A percentile compares a stretch with the other conserved stretches of the same genome.
Evolutionary conservation across 192 early-diverging fungal genomes (phyloP).

Genomic region (Rhizoclosmatium globosum): DNA sequence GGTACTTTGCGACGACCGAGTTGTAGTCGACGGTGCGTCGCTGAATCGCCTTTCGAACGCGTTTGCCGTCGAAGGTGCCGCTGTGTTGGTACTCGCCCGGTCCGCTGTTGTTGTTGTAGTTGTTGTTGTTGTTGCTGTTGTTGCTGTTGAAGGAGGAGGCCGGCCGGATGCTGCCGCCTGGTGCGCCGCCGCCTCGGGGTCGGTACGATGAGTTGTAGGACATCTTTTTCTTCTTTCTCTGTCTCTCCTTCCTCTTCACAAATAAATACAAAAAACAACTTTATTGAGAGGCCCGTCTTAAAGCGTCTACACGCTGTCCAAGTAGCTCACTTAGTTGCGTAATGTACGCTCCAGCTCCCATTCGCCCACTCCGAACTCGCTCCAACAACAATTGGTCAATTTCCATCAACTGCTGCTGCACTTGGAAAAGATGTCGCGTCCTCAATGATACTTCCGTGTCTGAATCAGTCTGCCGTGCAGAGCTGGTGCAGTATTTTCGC

Average conservation of each 20-base stretch:
- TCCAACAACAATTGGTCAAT: slow-evolving; percentile 27
- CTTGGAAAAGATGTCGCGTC: not conserved
- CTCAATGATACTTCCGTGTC: not conserved
- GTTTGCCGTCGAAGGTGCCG: slow-evolving; percentile 71
- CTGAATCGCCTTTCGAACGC: slow-evolving; percentile 89
- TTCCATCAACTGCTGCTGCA: slow-evolving; percentile 27
- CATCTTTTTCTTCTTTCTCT: slow-evolving; percentile 5
- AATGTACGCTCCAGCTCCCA: slow-evolving; percentile 16
- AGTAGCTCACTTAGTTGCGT: slow-evolving; percentile 1
- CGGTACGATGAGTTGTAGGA: slow-evolving; percentile 1
- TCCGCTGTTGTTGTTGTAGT: slow-evolving; percentile 1
- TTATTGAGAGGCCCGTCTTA: not conserved
- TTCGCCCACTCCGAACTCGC: slow-evolving; percentile 19
- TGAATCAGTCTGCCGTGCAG: not conserved
- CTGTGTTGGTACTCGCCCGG: slow-evolving; percentile 24
- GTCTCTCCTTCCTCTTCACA: too few relatives aligned
- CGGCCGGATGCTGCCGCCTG: slow-evolving; percentile 7
- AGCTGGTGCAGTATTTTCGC: slow-evolving; percentile 3
- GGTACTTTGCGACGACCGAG: slow-evolving; percentile 76
- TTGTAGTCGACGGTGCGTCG: slow-evolving; percentile 95
- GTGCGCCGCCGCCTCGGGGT: slow-evolving; percentile 4
- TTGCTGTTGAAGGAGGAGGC: not conserved
- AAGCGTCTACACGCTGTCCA: slow-evolving; percentile 11
- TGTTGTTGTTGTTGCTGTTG: too few relatives aligned
- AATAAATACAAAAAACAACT: too few relatives aligned